Conservation (phyloP, 108 stramenopile species). For the Heterococcus sp. region DNA sequence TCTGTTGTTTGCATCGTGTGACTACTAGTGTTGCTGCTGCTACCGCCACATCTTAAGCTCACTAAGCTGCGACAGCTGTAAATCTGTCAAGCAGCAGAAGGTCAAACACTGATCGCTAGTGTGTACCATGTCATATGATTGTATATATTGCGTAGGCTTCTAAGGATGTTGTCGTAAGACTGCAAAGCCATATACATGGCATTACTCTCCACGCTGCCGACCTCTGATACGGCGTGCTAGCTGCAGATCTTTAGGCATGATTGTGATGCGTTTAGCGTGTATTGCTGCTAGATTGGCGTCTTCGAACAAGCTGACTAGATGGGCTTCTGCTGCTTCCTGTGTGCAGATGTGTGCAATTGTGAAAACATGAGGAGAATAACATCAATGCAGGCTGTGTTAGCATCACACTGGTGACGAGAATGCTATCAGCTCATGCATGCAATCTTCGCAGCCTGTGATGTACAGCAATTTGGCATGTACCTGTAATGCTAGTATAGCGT, state of each 20-base stretch:
- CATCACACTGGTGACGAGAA: not conserved
- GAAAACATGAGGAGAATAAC: no score
- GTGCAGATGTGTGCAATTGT: not conserved
- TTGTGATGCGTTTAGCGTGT: slow-evolving; percentile 25
- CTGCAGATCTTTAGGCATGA: slow-evolving; percentile 56
- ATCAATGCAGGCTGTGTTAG: no score
- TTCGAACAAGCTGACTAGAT: slow-evolving; percentile 70
- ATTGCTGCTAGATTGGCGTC: slow-evolving; percentile 68
- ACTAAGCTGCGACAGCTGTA: no score
- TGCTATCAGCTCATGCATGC: not conserved
- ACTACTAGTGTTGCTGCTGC: no score
- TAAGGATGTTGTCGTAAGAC: no score
- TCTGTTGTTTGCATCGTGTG: no score
- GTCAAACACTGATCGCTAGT: no score
- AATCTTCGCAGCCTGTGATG: not conserved
- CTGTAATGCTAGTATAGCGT: not conserved
- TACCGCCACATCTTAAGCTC: no score
- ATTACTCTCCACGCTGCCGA: not conserved
- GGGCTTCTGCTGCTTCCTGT: slow-evolving; percentile 76
- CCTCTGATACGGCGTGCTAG: slow-evolving; percentile 57
- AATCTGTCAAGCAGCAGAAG: no score
- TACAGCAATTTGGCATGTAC: not conserved
- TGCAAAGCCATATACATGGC: no score
- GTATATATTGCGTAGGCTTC: no score
- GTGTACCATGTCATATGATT: no score